phyloP scores from a whole-genome alignment of 805 yeast genomes.

The Candida loeiensis region DNA sequence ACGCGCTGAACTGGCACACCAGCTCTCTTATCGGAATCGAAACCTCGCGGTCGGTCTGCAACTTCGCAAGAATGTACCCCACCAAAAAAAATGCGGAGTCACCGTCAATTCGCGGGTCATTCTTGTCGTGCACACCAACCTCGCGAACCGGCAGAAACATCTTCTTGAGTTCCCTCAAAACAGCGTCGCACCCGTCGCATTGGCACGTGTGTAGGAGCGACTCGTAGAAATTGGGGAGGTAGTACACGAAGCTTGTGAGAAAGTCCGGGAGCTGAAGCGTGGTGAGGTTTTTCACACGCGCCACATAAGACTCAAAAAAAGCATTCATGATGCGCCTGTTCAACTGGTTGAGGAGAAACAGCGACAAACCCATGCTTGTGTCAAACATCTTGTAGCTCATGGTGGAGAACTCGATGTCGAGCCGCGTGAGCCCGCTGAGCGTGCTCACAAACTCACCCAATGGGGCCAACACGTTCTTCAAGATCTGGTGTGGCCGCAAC shows the following conservation, averaged over 20 bases:
- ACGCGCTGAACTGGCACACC: constrained; percentile 20
- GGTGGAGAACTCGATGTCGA: constrained; percentile 32
- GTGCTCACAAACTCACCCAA: constrained; percentile 28
- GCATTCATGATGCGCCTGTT: constrained; percentile 35
- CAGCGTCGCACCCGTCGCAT: constrained; percentile 34
- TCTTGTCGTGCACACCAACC: constrained; percentile 7
- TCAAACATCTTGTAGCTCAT: constrained; percentile 38
- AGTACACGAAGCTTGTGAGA: constrained; percentile 34
- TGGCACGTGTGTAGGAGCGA: constrained; percentile 34
- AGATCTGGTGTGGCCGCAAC: constrained; percentile 32
- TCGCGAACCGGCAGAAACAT: constrained; percentile 22
- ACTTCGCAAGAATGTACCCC: constrained; percentile 31
- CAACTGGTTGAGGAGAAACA: constrained; percentile 26
- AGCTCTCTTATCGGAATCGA: constrained; percentile 31
- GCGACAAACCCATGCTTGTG: constrained; percentile 27
- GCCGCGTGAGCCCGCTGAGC: constrained; percentile 19
- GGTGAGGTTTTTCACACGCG: constrained; percentile 2
- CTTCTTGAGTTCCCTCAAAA: constrained; percentile 20
- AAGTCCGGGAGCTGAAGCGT: constrained; percentile 33
- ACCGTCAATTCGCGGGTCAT: constrained; percentile 16
- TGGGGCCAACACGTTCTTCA: constrained; percentile 29
- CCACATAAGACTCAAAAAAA: constrained; percentile 28
- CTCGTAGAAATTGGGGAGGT: constrained; percentile 34
- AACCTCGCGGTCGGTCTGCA: constrained; percentile 36
- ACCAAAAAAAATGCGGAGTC: constrained; percentile 31